Percentiles rank a stretch among this genome's conserved stretches.
phyloP scores from a whole-genome alignment of 176 grass and related monocot species.

The Bothriochloa decipiens region DNA sequence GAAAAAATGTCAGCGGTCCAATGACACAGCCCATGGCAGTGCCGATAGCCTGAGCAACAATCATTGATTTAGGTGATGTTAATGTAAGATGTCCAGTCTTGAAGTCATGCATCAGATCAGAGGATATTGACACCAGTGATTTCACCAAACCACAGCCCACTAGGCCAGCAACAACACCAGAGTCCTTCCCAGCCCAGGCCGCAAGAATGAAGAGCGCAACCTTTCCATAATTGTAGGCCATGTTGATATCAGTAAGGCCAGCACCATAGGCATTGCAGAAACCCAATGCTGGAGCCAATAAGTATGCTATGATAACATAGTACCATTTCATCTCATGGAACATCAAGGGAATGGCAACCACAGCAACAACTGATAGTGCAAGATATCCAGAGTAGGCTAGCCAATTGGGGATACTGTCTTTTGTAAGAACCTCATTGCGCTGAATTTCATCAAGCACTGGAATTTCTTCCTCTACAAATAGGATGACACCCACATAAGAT shows the following conservation, averaged over 20 bases:
- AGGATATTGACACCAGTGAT: conserved; percentile 81
- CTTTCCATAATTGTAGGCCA: conserved; percentile 99
- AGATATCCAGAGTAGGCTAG: conserved; percentile 69
- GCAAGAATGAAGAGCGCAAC: conserved; percentile 90
- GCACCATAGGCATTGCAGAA: conserved; percentile 98
- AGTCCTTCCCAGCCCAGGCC: conserved; percentile 77
- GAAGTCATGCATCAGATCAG: conserved; percentile 98
- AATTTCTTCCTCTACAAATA: conserved; percentile 64
- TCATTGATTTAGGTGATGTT: conserved; percentile 92
- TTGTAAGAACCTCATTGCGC: conserved; percentile 76
- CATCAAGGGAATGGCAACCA: conserved; percentile 77
- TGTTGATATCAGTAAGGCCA: conserved; percentile 95
- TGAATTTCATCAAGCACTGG: conserved; percentile 54
- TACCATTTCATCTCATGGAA: conserved; percentile 94
- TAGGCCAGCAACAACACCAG: conserved; percentile 85
- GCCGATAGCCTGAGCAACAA: conserved; percentile 85
- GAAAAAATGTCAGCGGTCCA: conserved; percentile 83
- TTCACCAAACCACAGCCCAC: conserved; percentile 93
- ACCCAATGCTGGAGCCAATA: conserved; percentile 83
- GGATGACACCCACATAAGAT: conserved; percentile 20
- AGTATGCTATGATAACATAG: conserved; percentile 85
- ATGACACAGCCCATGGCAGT: conserved; percentile 94
- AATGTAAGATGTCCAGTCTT: conserved; percentile 94
- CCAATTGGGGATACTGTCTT: conserved; percentile 69
- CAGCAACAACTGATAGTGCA: conserved; percentile 52